phyloP scores from a whole-genome alignment of 2,329 filamentous ascomycete genomes.

The Akanthomyces muscarius region DNA sequence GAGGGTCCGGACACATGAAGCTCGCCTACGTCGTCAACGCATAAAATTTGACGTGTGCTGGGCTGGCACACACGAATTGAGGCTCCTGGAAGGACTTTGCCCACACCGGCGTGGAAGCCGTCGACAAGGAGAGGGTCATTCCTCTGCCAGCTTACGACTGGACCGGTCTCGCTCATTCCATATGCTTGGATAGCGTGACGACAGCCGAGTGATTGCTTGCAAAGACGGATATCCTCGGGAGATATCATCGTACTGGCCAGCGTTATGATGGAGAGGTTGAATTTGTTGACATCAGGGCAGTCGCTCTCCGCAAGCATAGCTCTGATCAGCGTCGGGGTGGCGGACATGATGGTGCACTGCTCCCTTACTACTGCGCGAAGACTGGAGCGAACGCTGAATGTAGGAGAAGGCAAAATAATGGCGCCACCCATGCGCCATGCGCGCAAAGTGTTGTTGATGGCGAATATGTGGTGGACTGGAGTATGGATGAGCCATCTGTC shows the following conservation, averaged over 20 bases:
- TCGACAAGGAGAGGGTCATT: slow-evolving; percentile 28
- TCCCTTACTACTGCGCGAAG: slow-evolving; percentile 30
- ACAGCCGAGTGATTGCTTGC: slow-evolving; percentile 30
- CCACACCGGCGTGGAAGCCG: slow-evolving; percentile 38
- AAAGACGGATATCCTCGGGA: slow-evolving; percentile 31
- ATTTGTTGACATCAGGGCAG: slow-evolving; percentile 25
- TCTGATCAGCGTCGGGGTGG: slow-evolving; percentile 36
- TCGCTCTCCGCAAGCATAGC: slow-evolving; percentile 29
- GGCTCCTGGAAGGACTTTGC: slow-evolving; percentile 38
- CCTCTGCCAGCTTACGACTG: slow-evolving; percentile 37
- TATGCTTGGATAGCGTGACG: slow-evolving; percentile 35
- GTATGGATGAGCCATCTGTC: slow-evolving; percentile 38
- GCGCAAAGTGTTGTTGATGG: slow-evolving; percentile 36
- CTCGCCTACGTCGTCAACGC: slow-evolving; percentile 34
- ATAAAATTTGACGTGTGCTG: slow-evolving; percentile 27
- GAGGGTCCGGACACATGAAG: slow-evolving; percentile 37
- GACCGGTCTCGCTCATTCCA: slow-evolving; percentile 44
- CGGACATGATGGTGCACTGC: slow-evolving; percentile 36
- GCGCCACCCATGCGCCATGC: slow-evolving; percentile 34
- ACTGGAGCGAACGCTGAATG: slow-evolving; percentile 33
- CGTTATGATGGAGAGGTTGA: slow-evolving; percentile 32
- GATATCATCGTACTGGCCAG: slow-evolving; percentile 33
- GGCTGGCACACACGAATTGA: slow-evolving; percentile 36
- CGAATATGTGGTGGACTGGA: slow-evolving; percentile 36
- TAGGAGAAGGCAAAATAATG: slow-evolving; percentile 33